Base-by-base conservation (phyloP, 164 flowering plant genomes). In the Amborella trichopoda region DNA sequence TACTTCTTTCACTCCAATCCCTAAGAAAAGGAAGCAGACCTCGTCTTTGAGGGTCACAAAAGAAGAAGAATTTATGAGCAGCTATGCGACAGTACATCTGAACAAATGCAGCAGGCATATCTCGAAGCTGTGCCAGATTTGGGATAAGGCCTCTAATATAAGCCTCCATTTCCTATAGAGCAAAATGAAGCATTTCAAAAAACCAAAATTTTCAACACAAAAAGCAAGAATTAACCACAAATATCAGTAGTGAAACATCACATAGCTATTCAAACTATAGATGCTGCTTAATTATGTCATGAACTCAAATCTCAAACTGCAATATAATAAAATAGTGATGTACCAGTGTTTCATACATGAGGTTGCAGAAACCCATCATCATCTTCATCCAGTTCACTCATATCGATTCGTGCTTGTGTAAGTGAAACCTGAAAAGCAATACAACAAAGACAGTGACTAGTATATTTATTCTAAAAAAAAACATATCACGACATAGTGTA, bases 321-420 rank as follows among this genome's bases (percentile, higher is more conserved):
- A n/a, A n/a, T n/a, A n/a, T n/a, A n/a, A n/a, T n/a, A n/a, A n/a
- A n/a, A n/a, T n/a, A n/a, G n/a, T n/a, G n/a, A n/a, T n/a, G n/a
- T n/a, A n/a, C n/a, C n/a, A n/a, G n/a, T n/a, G n/a, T n/a, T n/a
- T 14, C 79, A 53, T 76, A 91, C 98, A 63, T 78, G 82, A 54
- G 85, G 72, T 61, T 76, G 96, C 63, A 91, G 96, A 56, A 91
- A 87, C 30, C 99, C 99, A 73, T 91, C 99, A 57, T 95, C 87
- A 65, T 91, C 99, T 60, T 81, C 95, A 66, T 91, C 99, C 50
- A 91, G 85, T 70, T 91, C 99, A 60, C 99, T 91, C 99, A 91
- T 91, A 62, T 91, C 96, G 42, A 91, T 87, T 65, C 99, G 76
- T 58, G 99, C 99, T 56, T 91, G 96, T 30, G 99, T 91, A 48